Evolutionary conservation across 345 rosid species (phyloP), one percentile per base, ranked within the genome.

Genomic region (Citrus unshiu): DNA sequence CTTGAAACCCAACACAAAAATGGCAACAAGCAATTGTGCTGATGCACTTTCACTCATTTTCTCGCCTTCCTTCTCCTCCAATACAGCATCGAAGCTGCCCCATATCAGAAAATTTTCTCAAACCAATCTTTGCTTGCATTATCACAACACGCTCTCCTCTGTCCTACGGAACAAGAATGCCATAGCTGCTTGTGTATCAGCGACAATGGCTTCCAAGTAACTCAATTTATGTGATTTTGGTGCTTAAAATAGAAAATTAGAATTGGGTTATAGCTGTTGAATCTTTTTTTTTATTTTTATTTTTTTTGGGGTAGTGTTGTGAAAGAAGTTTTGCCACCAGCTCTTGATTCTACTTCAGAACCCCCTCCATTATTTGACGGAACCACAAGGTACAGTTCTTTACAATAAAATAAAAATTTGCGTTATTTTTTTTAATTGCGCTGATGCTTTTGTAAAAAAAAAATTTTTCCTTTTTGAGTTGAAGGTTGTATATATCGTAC

Each of bases 311-410:
- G 8, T 75, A 87, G 87, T 80, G 81, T 86, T 64, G 81, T 72
- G 68, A 71, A 79, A 71, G 93, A 89, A 83, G 75, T 58, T 83
- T 87, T 89, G 62, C 91, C 91, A 3, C 88, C 92, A 24, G 88
- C 88, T 80, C 88, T 90, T 65, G 90, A 90, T 78, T 91, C 95
- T 43, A 74, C 89, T 81, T 90, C 97, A 4, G 89, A 91, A 34
- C 91, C 89, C 60, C 85, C 93, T 70, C 88, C 90, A 76, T 13
- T 92, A 29, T 94, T 93, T 61, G 92, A 94, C 81, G 98, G 98
- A 80, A 80, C 92, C 9, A 86, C 98, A 59, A 94, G 98, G 97
- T 70, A 24, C 25, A 19, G 14, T 34, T 57, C 19, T 73, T 81
- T 49, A 21, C 8, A 14, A 68, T 37, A 39, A 49, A 64, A n/a